These are phyloP conservation scores for Austroboletus niveus DNA, from an alignment of 1,284 basidiomycete genomes.

Conservation along the genomic window DNA sequence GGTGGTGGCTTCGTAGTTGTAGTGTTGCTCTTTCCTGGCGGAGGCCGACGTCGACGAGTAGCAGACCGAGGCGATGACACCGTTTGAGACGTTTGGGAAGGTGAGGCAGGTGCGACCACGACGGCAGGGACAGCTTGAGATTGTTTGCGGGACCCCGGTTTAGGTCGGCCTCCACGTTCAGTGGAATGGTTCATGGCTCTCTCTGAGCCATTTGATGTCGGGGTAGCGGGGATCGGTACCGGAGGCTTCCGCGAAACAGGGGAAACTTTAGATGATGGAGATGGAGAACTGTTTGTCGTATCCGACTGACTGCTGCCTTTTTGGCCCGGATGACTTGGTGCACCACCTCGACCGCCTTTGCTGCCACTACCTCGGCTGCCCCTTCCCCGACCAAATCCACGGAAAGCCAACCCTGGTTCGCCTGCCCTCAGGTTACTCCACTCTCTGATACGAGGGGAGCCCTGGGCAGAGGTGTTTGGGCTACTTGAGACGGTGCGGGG, in stretches of 20 bases:
- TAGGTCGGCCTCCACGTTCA: constrained; percentile 34
- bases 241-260: constrained; percentile 20
- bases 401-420: constrained; percentile 52
- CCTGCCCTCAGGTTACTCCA: constrained; percentile 42
- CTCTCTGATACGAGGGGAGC: constrained; percentile 35
- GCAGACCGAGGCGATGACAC: constrained; percentile 36
- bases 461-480: constrained; percentile 23
- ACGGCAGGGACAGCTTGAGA: constrained; percentile 37
- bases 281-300: constrained; percentile 21
- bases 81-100: constrained; percentile 31
- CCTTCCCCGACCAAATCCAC: constrained; percentile 35
- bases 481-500: constrained; percentile 29
- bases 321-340: constrained; percentile 27
- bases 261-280: constrained; percentile 19
- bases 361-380: constrained; percentile 33
- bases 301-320: constrained; percentile 27
- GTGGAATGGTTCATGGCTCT: constrained; percentile 12
- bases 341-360: constrained; percentile 29
- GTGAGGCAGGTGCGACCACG: constrained; percentile 29
- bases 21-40: constrained; percentile 15
- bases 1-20: constrained; percentile 16
- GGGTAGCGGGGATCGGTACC: neutral
- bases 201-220: constrained; percentile 14
- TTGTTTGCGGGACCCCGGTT: constrained; percentile 36
- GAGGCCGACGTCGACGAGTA: constrained; percentile 42